Evolutionary conservation across 2,329 filamentous ascomycete genomes (phyloP).

Genomic region (Colletotrichum plurivorum): DNA sequence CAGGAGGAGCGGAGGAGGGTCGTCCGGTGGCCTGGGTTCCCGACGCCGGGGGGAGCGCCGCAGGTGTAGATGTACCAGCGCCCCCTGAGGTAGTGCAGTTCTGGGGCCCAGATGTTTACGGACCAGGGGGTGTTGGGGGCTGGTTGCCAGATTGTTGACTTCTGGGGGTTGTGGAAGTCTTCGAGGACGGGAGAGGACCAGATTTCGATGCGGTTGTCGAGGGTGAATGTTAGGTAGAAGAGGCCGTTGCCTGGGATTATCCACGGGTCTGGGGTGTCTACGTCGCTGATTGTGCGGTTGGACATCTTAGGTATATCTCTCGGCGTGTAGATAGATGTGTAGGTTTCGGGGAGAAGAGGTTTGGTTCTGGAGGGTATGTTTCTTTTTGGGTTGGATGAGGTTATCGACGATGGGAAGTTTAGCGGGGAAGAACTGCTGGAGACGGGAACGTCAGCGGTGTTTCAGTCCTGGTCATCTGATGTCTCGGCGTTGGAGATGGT

Average conservation of each 20-base stretch:
- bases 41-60: constrained; percentile 57
- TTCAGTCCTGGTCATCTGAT: constrained; percentile 37
- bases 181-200: constrained; percentile 50
- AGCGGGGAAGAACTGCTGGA: not conserved
- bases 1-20: constrained; percentile 58
- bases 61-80: constrained; percentile 56
- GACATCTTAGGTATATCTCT: constrained; percentile 43
- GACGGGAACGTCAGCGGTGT: constrained; percentile 24
- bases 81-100: constrained; percentile 43
- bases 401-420: not conserved
- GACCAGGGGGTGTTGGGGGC: constrained; percentile 40
- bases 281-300: constrained; percentile 45
- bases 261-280: constrained; percentile 51
- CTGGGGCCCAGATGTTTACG: constrained; percentile 44
- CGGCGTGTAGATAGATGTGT: not conserved
- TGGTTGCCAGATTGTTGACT: constrained; percentile 46
- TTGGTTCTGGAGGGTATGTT: too few species aligned
- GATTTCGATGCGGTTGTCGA: constrained; percentile 53
- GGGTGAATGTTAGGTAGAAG: constrained; percentile 51
- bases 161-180: constrained; percentile 46
- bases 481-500: not conserved
- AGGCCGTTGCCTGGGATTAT: constrained; percentile 44
- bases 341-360: not conserved
- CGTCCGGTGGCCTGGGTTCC: constrained; percentile 62
- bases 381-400: not conserved